A percentile compares a stretch with the other conserved stretches of the same genome.
Evolutionary conservation across 345 rosid species (phyloP).

Genomic region (Lumnitzera racemosa): DNA sequence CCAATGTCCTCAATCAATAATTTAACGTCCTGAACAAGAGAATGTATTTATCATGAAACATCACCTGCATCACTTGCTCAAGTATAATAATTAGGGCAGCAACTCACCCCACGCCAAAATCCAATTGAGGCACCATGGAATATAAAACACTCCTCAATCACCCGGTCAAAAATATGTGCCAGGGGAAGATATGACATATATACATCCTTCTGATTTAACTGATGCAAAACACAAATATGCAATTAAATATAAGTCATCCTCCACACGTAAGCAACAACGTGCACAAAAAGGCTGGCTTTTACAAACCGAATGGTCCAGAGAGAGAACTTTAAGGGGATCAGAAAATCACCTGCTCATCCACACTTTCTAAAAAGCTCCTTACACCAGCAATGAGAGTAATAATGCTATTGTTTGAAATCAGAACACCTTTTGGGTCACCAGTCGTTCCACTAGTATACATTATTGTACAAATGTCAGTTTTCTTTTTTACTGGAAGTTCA

Average conservation of each 20-base stretch:
- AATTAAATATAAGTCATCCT: constrained; percentile 1
- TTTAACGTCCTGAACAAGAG: constrained; percentile 68
- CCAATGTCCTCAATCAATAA: constrained; percentile 75
- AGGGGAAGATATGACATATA: constrained; percentile 93
- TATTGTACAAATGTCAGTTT: constrained; percentile 79
- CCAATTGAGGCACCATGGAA: constrained; percentile 78
- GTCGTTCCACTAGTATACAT: constrained; percentile 99
- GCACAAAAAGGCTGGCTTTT: neutral
- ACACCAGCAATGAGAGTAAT: constrained; percentile 74
- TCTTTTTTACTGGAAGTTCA: constrained; percentile 77
- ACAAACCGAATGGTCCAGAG: too few relatives aligned
- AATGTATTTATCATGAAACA: constrained; percentile 5
- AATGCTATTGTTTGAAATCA: constrained; percentile 89
- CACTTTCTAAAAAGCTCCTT: constrained; percentile 41
- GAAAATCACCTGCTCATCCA: constrained; percentile 57
- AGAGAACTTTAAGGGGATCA: constrained; percentile 1
- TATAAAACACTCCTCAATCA: constrained; percentile 77
- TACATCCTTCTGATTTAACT: constrained; percentile 71
- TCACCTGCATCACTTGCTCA: constrained; percentile 2
- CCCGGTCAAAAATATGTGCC: constrained; percentile 93
- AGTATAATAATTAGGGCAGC: too few relatives aligned
- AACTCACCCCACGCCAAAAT: constrained; percentile 93
- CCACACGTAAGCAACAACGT: neutral
- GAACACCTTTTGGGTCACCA: constrained; percentile 97
- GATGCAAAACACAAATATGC: constrained; percentile 14